Evolutionary conservation across 257 asterid species (phyloP).

Genomic region (Penstemon newberryi): DNA sequence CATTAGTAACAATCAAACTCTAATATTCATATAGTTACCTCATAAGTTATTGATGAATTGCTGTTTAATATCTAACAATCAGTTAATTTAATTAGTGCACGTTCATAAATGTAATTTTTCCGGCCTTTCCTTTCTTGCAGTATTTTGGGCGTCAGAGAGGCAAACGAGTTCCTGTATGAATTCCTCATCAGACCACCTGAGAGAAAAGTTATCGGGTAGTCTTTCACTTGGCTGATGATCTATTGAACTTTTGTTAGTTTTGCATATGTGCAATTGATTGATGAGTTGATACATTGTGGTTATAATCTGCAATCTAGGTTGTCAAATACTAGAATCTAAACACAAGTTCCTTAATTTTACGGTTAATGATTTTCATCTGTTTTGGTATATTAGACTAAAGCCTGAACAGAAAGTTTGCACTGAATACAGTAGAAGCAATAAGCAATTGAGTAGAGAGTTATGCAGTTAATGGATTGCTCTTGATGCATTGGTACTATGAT

Average conservation of each 20-base stretch:
- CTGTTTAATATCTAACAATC: background rate
- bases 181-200: background rate
- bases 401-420: background rate
- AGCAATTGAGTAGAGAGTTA: too few relatives aligned
- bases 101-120: background rate
- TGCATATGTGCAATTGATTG: background rate
- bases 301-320: background rate
- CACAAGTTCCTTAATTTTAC: background rate
- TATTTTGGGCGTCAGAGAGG: conserved; percentile 30
- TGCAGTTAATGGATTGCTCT: too few relatives aligned
- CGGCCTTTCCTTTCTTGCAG: conserved; percentile 30
- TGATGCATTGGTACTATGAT: too few relatives aligned
- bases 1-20: too few relatives aligned
- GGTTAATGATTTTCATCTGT: background rate
- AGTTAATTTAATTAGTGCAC: too few relatives aligned
- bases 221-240: background rate
- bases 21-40: too few relatives aligned
- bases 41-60: background rate
- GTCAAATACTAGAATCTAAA: background rate
- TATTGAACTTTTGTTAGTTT: conserved; percentile 6
- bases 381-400: background rate
- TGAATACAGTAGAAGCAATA: too few relatives aligned
- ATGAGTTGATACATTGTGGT: background rate
- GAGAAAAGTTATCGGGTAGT: background rate
- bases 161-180: conserved; percentile 42